These are phyloP conservation scores for Ganoderma leucocontextum DNA, from an alignment of 1,284 basidiomycete genomes.

Conservation along the genomic window DNA sequence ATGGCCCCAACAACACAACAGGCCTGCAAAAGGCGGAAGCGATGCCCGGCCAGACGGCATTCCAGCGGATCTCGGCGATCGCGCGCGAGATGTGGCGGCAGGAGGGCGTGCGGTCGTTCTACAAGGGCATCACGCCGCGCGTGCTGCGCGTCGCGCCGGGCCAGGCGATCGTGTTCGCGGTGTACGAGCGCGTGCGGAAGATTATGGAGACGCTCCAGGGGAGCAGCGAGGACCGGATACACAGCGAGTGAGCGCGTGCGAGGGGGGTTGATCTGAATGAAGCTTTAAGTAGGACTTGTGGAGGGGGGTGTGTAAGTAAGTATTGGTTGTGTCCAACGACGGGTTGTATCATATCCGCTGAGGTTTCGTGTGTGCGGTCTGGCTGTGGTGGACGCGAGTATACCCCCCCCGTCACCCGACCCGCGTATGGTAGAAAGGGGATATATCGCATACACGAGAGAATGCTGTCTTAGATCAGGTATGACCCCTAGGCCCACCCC, in stretches of 20 bases:
- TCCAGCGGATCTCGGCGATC: constrained; percentile 81
- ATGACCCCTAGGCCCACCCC: too few relatives aligned
- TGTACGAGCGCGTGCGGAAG: constrained; percentile 86
- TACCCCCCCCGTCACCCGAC: too few relatives aligned
- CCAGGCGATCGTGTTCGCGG: constrained; percentile 90
- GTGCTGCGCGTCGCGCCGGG: constrained; percentile 97
- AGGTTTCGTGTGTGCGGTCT: not conserved
- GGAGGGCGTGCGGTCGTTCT: constrained; percentile 92
- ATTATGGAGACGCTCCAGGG: constrained; percentile 77
- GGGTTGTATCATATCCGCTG: not conserved
- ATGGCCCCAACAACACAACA: constrained; percentile 38
- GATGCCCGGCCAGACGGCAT: constrained; percentile 80
- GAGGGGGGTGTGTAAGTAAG: not conserved
- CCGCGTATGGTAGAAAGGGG: too few relatives aligned
- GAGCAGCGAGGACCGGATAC: constrained; percentile 63
- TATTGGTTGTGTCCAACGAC: constrained; percentile 3
- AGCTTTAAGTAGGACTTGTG: not conserved
- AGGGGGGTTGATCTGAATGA: not conserved
- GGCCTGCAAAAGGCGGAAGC: constrained; percentile 89
- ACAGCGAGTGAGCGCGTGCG: constrained; percentile 61
- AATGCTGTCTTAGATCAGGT: too few relatives aligned
- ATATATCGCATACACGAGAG: too few relatives aligned
- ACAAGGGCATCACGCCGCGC: constrained; percentile 97
- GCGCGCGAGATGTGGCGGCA: constrained; percentile 92
- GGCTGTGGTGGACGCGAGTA: too few relatives aligned